Evolutionary conservation across 495 filamentous ascomycete genomes (phyloP), one percentile per base, ranked within the genome.

Genomic region (Amniculicola lignicola): DNA sequence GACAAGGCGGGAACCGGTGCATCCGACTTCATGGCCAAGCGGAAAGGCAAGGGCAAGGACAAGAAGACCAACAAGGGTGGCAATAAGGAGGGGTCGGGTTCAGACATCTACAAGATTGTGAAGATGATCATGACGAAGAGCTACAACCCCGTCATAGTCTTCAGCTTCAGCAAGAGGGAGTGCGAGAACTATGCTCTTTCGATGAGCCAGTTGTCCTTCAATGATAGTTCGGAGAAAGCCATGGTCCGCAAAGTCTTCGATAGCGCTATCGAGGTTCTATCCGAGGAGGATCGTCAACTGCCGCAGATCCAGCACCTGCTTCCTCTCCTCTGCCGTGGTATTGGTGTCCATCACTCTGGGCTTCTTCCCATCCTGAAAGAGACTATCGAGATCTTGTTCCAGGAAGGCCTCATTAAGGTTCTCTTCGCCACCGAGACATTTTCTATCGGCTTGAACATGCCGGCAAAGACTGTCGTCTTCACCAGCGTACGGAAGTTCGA

Each of bases 401-500:
- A 98, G 68, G 93, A 98, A 70, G 89, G 90, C 52, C 77, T 98
- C 44, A 95, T 98, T 73, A 98, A 98, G 68, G 93, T 96, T 23
- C 77, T 98, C 0, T 98, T 98, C 62, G 93, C 93, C 0, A 98
- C 93, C 7, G 93, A 98, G 69, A 98, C 93, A 0, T 98, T 98
- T 74, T 98, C 93, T 12, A 96, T 97, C 63, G 93, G 93, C 44
- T 74, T 98, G 36, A 98, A 98, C 75, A 98, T 98, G 93, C 93
- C 93, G 60, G 93, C 94, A 23, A 96, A 96, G 72, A 98, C 93
- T 5, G 93, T 98, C 14, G 91, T 98, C 36, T 98, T 98, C 70
- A 97, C 94, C 0, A 90, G 85, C 65, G 90, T 98, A 16, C 84
- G 86, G 4, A 98, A 98, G 68, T 98, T 87, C 59, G 93, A 98